These are phyloP conservation scores for Auricularia auricula-judae DNA, from an alignment of 768 basidiomycete genomes.

Conservation along the genomic window DNA sequence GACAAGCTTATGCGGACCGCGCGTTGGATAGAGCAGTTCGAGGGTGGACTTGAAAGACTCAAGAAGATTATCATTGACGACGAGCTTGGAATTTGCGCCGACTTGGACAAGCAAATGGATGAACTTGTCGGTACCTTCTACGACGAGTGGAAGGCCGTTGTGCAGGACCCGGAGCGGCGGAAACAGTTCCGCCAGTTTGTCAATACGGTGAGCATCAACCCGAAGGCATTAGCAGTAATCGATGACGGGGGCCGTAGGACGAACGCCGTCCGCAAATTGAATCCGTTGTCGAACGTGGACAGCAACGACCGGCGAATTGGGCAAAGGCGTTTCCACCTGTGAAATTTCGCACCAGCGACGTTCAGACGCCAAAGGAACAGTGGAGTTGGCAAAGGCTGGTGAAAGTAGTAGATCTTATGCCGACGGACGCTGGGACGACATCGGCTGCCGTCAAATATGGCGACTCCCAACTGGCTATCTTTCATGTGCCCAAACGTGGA, in stretches of 20 bases:
- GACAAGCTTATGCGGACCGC: slow-evolving; percentile 64
- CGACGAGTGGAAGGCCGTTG: slow-evolving; percentile 61
- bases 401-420: slow-evolving; percentile 34
- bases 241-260: slow-evolving; percentile 14
- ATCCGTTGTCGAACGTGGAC: slow-evolving; percentile 47
- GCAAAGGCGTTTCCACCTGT: slow-evolving; percentile 40
- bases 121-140: slow-evolving; percentile 52
- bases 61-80: slow-evolving; percentile 56
- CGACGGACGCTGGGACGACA: slow-evolving; percentile 36
- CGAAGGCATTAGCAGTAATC: too few species aligned
- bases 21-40: slow-evolving; percentile 61
- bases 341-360: slow-evolving; percentile 28
- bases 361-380: slow-evolving; percentile 32
- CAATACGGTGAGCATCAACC: slow-evolving; percentile 36
- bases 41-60: slow-evolving; percentile 60
- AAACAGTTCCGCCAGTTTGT: slow-evolving; percentile 52
- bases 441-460: slow-evolving; percentile 48
- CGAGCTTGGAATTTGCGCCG: slow-evolving; percentile 57
- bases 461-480: slow-evolving; percentile 58
- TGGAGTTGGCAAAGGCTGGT: slow-evolving; percentile 53
- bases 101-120: slow-evolving; percentile 58
- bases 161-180: slow-evolving; percentile 36
- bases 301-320: slow-evolving; percentile 59
- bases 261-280: slow-evolving; percentile 37
- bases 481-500: slow-evolving; percentile 45